Evolutionary conservation across 352 stramenopile genomes (phyloP).

Genomic region (Phytophthora megakarya): DNA sequence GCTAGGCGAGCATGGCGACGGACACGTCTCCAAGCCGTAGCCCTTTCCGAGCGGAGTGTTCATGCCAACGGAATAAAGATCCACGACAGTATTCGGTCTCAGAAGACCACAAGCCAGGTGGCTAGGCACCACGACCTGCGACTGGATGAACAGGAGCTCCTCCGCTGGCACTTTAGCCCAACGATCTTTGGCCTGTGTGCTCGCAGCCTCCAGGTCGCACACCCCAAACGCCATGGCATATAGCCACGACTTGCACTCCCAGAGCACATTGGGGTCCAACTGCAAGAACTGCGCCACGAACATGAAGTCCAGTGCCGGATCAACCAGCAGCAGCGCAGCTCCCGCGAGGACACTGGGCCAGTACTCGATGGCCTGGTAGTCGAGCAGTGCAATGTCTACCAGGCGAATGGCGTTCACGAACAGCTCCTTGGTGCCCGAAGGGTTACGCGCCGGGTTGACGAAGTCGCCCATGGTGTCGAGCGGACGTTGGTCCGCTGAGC

Average conservation of each 20-base stretch:
- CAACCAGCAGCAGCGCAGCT: conserved; percentile 70
- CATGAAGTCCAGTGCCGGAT: conserved; percentile 68
- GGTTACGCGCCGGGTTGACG: conserved; percentile 59
- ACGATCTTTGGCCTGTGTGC: conserved; percentile 60
- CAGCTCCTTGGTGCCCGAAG: conserved; percentile 73
- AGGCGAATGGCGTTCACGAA: conserved; percentile 71
- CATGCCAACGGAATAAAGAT: conserved; percentile 47
- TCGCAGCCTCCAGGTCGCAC: conserved; percentile 48
- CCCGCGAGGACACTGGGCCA: conserved; percentile 78
- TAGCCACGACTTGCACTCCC: conserved; percentile 85
- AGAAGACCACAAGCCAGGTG: conserved; percentile 68
- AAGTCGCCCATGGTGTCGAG: conserved; percentile 80
- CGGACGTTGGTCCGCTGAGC: conserved; percentile 62
- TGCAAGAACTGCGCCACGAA: conserved; percentile 86
- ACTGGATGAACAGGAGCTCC: conserved; percentile 76
- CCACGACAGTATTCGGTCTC: conserved; percentile 48
- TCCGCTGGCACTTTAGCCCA: conserved; percentile 73
- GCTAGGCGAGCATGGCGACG: conserved; percentile 66
- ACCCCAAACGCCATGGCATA: conserved; percentile 60
- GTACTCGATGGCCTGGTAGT: conserved; percentile 80
- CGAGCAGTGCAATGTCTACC: conserved; percentile 76
- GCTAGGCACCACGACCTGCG: conserved; percentile 61
- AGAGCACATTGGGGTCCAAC: conserved; percentile 74
- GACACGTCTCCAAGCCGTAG: conserved; percentile 44
- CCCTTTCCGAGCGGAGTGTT: conserved; percentile 39